Conservation (phyloP, 2,329 filamentous ascomycete species). For the Pseudopyrenochaeta lycopersici region DNA sequence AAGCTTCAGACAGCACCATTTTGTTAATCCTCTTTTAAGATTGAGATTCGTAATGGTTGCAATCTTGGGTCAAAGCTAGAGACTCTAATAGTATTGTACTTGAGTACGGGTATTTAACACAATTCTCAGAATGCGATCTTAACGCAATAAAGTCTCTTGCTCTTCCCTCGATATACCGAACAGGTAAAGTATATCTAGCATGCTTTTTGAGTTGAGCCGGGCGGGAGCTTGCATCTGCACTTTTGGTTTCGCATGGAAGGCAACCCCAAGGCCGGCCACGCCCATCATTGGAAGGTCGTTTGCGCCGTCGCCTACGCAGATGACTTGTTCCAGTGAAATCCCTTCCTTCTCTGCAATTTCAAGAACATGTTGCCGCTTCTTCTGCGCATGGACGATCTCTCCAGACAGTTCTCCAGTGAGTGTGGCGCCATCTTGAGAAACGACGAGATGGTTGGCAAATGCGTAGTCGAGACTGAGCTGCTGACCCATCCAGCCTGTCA, state of each 20-base stretch:
- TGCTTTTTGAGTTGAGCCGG: constrained; percentile 73
- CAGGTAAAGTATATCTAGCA: constrained; percentile 77
- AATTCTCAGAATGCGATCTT: background rate
- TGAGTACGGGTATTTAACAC: background rate
- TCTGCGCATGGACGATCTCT: constrained; percentile 77
- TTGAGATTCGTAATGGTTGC: too few relatives aligned
- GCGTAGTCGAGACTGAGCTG: constrained; percentile 87
- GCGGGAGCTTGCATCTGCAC: constrained; percentile 81
- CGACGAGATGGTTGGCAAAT: constrained; percentile 82
- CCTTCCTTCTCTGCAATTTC: constrained; percentile 75
- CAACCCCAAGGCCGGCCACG: constrained; percentile 77
- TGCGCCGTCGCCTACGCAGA: constrained; percentile 83
- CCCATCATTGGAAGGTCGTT: constrained; percentile 85
- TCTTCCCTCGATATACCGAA: constrained; percentile 77
- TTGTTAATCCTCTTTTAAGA: too few relatives aligned
- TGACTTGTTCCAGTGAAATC: constrained; percentile 70
- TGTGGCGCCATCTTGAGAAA: constrained; percentile 61
- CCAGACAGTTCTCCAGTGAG: constrained; percentile 78
- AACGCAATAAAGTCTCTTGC: constrained; percentile 57
- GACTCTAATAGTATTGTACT: background rate
- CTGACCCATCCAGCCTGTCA: constrained; percentile 85
- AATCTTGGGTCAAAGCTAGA: too few relatives aligned
- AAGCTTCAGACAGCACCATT: too few relatives aligned
- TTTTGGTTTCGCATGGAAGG: constrained; percentile 84
- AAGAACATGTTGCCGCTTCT: constrained; percentile 75